These are phyloP conservation scores for Akanthomyces muscarius DNA, from an alignment of 2,329 filamentous ascomycete species.

Conservation along the genomic window DNA sequence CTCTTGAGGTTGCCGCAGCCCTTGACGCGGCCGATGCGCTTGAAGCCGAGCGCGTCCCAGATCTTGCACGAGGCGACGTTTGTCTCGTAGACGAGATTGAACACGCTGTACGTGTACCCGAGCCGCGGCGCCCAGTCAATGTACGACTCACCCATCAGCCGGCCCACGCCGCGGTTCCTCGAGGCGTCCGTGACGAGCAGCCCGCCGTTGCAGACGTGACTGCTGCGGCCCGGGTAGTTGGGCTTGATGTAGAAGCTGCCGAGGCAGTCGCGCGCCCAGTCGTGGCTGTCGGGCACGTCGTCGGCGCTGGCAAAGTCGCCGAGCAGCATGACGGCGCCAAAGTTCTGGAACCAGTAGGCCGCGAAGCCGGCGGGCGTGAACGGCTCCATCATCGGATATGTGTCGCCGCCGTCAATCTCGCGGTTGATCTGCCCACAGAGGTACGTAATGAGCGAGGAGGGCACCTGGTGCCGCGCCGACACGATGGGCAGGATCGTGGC, in stretches of 20 bases:
- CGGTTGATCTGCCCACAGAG: conserved; percentile 81
- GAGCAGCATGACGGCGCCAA: conserved; percentile 81
- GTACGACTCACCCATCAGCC: conserved; percentile 72
- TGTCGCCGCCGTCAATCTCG: conserved; percentile 88
- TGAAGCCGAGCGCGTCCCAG: conserved; percentile 90
- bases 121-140: conserved; percentile 74
- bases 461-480: conserved; percentile 66
- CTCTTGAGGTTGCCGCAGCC: conserved; percentile 66
- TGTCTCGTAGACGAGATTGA: conserved; percentile 92
- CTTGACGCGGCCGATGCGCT: conserved; percentile 81
- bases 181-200: conserved; percentile 72
- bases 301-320: conserved; percentile 65
- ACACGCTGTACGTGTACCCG: conserved; percentile 88
- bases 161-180: conserved; percentile 69
- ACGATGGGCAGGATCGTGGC: conserved; percentile 82
- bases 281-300: conserved; percentile 55
- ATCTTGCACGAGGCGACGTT: conserved; percentile 87
- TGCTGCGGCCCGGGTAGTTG: conserved; percentile 87
- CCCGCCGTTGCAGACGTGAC: conserved; percentile 83
- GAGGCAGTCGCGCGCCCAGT: conserved; percentile 78
- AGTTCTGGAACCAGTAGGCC: conserved; percentile 87
- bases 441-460: conserved; percentile 68
- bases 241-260: conserved; percentile 94
- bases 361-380: conserved; percentile 73
- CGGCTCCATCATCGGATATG: conserved; percentile 80